phyloP scores from a whole-genome alignment of 768 basidiomycete species.

The Lenzites betulinus region DNA sequence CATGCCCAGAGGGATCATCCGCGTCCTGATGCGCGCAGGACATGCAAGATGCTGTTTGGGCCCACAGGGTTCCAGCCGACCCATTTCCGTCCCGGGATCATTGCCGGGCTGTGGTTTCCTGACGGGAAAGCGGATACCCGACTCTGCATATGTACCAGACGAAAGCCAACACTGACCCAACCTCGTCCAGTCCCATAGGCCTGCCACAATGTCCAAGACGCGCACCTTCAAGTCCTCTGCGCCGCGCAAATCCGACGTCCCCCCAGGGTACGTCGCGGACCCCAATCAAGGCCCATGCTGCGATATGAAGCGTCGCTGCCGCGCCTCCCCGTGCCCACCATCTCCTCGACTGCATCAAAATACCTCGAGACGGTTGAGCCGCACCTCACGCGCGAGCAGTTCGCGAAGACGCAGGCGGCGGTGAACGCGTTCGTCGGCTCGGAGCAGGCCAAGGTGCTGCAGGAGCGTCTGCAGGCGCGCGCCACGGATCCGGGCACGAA shows the following conservation, averaged over 20 bases:
- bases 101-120: not conserved
- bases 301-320: conserved; percentile 75
- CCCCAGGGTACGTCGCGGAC: conserved; percentile 55
- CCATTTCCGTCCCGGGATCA: conserved; percentile 7
- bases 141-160: not conserved
- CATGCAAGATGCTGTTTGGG: no score
- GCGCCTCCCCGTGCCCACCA: conserved; percentile 79
- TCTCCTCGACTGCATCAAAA: conserved; percentile 80
- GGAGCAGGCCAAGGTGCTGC: conserved; percentile 69
- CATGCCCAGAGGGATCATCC: no score
- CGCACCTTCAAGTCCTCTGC: conserved; percentile 37
- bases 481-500: conserved; percentile 57
- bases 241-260: conserved; percentile 35
- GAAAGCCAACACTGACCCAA: not conserved
- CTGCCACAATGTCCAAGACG: conserved; percentile 24
- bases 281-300: conserved; percentile 65
- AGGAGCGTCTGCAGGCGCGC: conserved; percentile 73
- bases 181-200: conserved; percentile 16
- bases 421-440: conserved; percentile 73
- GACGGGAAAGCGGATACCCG: not conserved
- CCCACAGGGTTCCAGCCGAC: not conserved
- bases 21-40: no score
- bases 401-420: conserved; percentile 53
- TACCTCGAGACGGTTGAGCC: conserved; percentile 88
- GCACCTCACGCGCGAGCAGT: conserved; percentile 66